These are phyloP conservation scores for Westerdykella aurantiaca DNA, from an alignment of 2,329 filamentous ascomycete species.

Conservation along the genomic window DNA sequence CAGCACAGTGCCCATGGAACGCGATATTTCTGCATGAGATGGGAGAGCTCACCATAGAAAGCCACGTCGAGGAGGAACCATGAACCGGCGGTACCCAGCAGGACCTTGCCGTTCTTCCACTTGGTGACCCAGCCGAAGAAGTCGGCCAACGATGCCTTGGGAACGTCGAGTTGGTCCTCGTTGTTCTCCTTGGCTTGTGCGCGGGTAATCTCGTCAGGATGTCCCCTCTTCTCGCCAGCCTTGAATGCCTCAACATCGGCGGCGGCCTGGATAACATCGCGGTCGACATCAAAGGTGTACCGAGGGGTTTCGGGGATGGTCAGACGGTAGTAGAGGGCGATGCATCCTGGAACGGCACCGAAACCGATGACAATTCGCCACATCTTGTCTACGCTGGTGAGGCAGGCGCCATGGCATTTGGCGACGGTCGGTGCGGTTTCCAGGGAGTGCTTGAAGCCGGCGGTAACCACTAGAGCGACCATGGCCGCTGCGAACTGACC, in stretches of 20 bases:
- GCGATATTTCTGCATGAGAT: neutral
- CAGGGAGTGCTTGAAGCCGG: constrained; percentile 63
- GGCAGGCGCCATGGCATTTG: constrained; percentile 59
- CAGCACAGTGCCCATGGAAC: constrained; percentile 37
- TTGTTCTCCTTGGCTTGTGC: constrained; percentile 51
- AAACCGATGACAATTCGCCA: constrained; percentile 78
- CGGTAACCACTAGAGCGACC: constrained; percentile 66
- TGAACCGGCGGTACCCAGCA: constrained; percentile 68
- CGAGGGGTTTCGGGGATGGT: constrained; percentile 85
- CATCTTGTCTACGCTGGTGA: constrained; percentile 75
- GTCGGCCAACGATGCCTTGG: constrained; percentile 64
- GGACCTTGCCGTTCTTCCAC: constrained; percentile 64
- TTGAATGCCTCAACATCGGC: constrained; percentile 69
- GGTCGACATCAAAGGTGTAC: constrained; percentile 77
- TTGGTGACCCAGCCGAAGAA: constrained; percentile 62
- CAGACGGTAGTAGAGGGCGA: constrained; percentile 78
- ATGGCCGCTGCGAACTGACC: constrained; percentile 72
- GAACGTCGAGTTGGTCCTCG: constrained; percentile 51
- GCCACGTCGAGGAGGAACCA: constrained; percentile 71
- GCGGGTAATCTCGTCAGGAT: constrained; percentile 61
- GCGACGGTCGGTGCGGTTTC: constrained; percentile 46
- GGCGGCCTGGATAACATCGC: constrained; percentile 66
- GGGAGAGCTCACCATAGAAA: constrained; percentile 28
- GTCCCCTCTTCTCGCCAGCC: constrained; percentile 53
- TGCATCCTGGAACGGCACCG: constrained; percentile 71